Base-by-base conservation (phyloP, 2,329 filamentous ascomycete species). In the Aspergillus sp. region DNA sequence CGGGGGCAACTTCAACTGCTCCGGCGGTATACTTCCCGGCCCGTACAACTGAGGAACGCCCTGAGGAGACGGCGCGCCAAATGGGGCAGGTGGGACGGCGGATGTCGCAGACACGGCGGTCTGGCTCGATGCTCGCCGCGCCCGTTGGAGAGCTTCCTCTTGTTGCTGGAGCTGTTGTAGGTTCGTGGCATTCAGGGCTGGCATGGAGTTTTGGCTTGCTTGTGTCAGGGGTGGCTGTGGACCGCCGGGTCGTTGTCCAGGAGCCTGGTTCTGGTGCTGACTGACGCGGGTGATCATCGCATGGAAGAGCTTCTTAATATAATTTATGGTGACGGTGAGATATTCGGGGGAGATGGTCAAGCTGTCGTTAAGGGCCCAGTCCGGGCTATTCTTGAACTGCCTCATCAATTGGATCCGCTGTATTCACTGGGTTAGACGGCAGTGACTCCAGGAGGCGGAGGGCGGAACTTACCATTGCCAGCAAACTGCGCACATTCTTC, bases 11-110 rank as follows among this genome's bases (percentile, higher is more conserved):
- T 82, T 79, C 44, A 86, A 73, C 56, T 83, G 80, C 47, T 82
- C 79, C 10, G 77, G 75, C 4, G 78, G 81, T 45, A 85, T 74
- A 46, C 76, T 73, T 17, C 75, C 76, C 17, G 75, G 73, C 8
- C 74, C 75, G 51, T 82, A 81, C 47, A 80, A 81, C 54, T 79
- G 77, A 8, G 83, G 82, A 51, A 83, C 76, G 20, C 82, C 82
- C 50, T 80, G 76, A 14, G 82, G 82, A 45, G 80, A 81, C 22
- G 76, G 73, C 14, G 74, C 76, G 49, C 77, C 76, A 47, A 82
- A 82, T 10, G 80, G 80, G 26, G 81, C 76, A 38, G 79, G 74
- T n/a, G 78, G 70, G 8, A 75, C 70, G 6, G 76, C 80, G 17
- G 79, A 76, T 35, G 79, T 74, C 42, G 73, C 71, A 44, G 79